Base-by-base conservation (phyloP, 345 rosid genomes). In the Durio zibethinus region DNA sequence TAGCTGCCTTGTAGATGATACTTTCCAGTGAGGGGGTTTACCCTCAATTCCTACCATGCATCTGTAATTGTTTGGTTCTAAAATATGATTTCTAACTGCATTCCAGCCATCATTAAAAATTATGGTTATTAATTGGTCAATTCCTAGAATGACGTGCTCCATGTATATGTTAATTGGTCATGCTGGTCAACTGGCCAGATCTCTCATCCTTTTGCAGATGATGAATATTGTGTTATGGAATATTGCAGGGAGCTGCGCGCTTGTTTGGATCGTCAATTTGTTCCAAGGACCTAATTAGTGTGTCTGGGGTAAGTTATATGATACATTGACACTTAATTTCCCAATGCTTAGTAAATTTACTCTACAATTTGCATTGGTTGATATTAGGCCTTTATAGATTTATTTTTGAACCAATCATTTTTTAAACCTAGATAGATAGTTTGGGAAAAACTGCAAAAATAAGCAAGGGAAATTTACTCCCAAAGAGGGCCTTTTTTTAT, bases 191-290 rank as follows among this genome's bases (percentile, higher is more conserved):
- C 38, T 74, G 63, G 42, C 27, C 61, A 56, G 50, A n/a, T 14
- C 76, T 69, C 76, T 64, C 48, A 48, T 73, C 21, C 40, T 43
- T 43, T 42, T 27, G 29, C 35, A 48, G 57, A 7, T 78, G 38
- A 43, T 76, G 35, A 56, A 23, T 48, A 40, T 35, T 78, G 36
- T 73, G 18, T 53, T 11, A 42, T 78, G 75, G 78, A 76, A 79
- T 85, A 66, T 84, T 85, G 80, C 90, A 96, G 99, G 97, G 99
- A 80, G 97, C 91, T 80, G 91, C 98, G 78, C 92, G 97, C 71
- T 85, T 94, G 77, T 94, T 85, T 88, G 98, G 98, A 85, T 97
- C 96, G 78, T 85, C 93, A 50, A 90, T 94, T 83, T 86, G 95
- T 76, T 91, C 95, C 18, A 89, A 74, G 77, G 94, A 97, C 76